A percentile compares a stretch with the other conserved stretches of the same genome.
These are phyloP conservation scores for Cladophialophora yegresii DNA, from an alignment of 2,329 filamentous ascomycete species.

Conservation along the genomic window DNA sequence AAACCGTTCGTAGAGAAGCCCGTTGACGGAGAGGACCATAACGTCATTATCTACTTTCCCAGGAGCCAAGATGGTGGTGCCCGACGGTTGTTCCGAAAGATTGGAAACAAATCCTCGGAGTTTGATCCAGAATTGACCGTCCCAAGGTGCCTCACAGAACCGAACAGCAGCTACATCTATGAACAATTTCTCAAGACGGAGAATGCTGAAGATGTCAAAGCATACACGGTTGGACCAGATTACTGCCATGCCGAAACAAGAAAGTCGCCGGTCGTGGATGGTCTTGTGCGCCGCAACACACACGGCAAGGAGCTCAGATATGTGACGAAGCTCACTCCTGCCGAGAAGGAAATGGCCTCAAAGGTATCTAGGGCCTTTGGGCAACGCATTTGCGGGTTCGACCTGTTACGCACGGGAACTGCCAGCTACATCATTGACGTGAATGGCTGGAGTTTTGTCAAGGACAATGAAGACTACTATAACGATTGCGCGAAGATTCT, in stretches of 20 bases:
- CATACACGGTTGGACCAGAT: slow-evolving; percentile 88
- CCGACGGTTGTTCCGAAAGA: slow-evolving; percentile 88
- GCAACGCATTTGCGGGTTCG: slow-evolving; percentile 93
- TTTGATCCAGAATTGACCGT: slow-evolving; percentile 75
- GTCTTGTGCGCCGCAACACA: slow-evolving; percentile 90
- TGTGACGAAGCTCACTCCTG: slow-evolving; percentile 77
- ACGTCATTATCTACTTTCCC: slow-evolving; percentile 97
- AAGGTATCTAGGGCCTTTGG: slow-evolving; percentile 91
- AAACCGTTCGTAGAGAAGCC: slow-evolving; percentile 99
- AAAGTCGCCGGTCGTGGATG: slow-evolving; percentile 96
- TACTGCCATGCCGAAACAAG: slow-evolving; percentile 97
- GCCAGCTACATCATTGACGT: slow-evolving; percentile 98
- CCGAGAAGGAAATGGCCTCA: slow-evolving; percentile 82
- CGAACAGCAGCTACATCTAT: slow-evolving; percentile 84
- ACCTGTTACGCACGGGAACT: slow-evolving; percentile 81
- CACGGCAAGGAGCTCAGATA: slow-evolving; percentile 97
- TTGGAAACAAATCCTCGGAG: slow-evolving; percentile 98
- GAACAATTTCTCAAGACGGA: slow-evolving; percentile 96
- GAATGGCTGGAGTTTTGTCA: slow-evolving; percentile 99
- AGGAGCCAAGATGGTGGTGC: slow-evolving; percentile 73
- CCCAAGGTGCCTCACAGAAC: slow-evolving; percentile 80
- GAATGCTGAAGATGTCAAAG: slow-evolving; percentile 97
- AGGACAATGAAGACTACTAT: slow-evolving; percentile 98
- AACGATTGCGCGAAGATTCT: slow-evolving; percentile 85
- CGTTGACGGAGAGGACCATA: slow-evolving; percentile 97